Evolutionary conservation across 179 eudicot genomes (phyloP).

Genomic region (Silene noctiflora): DNA sequence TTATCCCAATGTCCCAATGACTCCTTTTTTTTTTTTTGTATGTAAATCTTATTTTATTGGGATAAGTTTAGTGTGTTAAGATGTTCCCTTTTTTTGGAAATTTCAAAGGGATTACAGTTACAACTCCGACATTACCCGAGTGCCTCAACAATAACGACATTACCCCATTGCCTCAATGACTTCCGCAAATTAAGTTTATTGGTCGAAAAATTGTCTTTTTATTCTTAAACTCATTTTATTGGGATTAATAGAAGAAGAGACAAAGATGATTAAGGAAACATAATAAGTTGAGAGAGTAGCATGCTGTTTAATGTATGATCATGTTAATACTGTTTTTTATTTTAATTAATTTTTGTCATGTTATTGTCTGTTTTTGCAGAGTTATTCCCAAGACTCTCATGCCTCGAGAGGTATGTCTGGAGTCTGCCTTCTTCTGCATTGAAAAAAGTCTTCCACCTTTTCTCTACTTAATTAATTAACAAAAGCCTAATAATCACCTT

Average conservation of each 20-base stretch:
- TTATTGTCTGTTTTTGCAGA: constrained; percentile 60
- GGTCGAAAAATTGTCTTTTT: too few relatives aligned
- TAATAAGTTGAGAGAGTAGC: constrained; percentile 33
- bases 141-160: too few relatives aligned
- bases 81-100: too few relatives aligned
- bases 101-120: too few relatives aligned
- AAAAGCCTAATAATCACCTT: constrained; percentile 23
- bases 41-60: too few relatives aligned
- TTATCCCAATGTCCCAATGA: too few relatives aligned
- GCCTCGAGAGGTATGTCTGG: constrained; percentile 77
- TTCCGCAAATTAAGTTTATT: too few relatives aligned
- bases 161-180: too few relatives aligned
- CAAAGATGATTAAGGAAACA: constrained; percentile 28
- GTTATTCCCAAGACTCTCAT: constrained; percentile 97
- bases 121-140: too few relatives aligned
- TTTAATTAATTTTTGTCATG: constrained; percentile 46
- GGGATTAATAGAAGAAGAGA: neutral
- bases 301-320: constrained; percentile 14
- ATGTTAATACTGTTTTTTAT: neutral
- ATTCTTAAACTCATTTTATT: too few relatives aligned
- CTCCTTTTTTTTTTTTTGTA: too few relatives aligned
- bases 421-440: constrained; percentile 19
- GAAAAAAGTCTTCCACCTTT: constrained; percentile 49
- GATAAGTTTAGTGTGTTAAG: too few relatives aligned
- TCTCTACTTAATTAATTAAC: neutral